Conservation (phyloP, 2,329 filamentous ascomycete genomes). For the Biscogniauxia marginata region DNA sequence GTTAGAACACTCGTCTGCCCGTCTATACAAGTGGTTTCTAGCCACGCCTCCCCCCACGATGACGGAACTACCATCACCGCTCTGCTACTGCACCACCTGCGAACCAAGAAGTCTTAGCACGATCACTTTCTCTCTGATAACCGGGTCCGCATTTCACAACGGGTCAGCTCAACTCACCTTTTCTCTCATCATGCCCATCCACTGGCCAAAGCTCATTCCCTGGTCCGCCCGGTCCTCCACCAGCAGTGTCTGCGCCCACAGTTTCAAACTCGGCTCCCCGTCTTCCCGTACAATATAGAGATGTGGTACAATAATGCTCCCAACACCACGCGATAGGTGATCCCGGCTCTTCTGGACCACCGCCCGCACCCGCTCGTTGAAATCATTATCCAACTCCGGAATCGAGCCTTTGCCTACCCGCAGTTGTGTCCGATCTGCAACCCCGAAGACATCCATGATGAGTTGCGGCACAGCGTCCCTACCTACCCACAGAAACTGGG, state of each 20-base stretch:
- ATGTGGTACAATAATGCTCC: constrained; percentile 89
- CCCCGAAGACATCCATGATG: constrained; percentile 84
- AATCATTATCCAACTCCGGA: constrained; percentile 89
- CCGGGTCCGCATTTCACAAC: no score
- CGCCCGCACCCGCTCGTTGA: constrained; percentile 89
- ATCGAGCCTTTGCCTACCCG: constrained; percentile 88
- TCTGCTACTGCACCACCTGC: neutral
- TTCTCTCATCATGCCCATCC: constrained; percentile 87
- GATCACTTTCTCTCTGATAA: neutral
- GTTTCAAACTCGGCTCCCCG: constrained; percentile 88
- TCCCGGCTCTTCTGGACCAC: constrained; percentile 92
- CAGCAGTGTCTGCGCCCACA: constrained; percentile 95
- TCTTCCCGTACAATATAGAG: constrained; percentile 94
- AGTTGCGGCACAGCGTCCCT: constrained; percentile 90
- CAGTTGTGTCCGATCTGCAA: constrained; percentile 77
- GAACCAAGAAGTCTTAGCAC: constrained; percentile 9
- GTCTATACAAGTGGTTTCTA: constrained; percentile 3
- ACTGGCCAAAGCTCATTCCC: constrained; percentile 88
- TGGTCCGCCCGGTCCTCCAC: constrained; percentile 95
- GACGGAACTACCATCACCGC: neutral
- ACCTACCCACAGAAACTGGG: constrained; percentile 95
- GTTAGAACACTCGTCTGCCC: neutral
- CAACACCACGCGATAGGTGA: constrained; percentile 80
- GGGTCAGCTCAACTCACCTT: constrained; percentile 62
- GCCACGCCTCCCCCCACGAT: neutral